A percentile compares a stretch with the other conserved stretches of the same genome.
phyloP scores from a whole-genome alignment of 441 rosid species.

The Populus trichocarpa region DNA sequence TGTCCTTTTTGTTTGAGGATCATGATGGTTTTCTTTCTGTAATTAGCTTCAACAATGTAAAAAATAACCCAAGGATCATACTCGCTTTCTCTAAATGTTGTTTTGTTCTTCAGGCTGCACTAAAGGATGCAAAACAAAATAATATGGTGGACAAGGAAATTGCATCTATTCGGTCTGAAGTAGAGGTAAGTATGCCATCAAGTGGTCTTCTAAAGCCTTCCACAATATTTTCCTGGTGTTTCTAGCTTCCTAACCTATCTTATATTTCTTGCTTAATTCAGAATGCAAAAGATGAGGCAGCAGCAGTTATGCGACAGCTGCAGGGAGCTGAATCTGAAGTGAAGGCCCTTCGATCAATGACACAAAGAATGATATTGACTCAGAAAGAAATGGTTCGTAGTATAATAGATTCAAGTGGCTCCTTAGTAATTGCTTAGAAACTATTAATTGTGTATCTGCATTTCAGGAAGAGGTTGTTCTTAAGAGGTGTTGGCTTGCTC shows the following conservation, averaged over 20 bases:
- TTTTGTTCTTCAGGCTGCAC: slow-evolving; percentile 48
- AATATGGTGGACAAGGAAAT: slow-evolving; percentile 61
- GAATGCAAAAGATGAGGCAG: slow-evolving; percentile 71
- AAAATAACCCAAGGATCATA: background rate
- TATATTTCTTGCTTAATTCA: slow-evolving; percentile 27
- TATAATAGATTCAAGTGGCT: slow-evolving; percentile 11
- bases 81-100: background rate
- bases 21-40: background rate
- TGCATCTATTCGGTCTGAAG: slow-evolving; percentile 56
- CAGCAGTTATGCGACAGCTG: slow-evolving; percentile 49
- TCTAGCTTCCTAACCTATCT: slow-evolving; percentile 2
- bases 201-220: background rate
- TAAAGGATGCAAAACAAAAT: slow-evolving; percentile 70
- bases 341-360: slow-evolving; percentile 69
- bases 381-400: slow-evolving; percentile 87
- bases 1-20: background rate
- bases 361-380: slow-evolving; percentile 89
- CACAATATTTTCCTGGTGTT: slow-evolving; percentile 3
- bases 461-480: slow-evolving; percentile 95
- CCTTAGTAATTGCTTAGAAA: slow-evolving; percentile 17
- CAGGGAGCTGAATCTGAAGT: slow-evolving; percentile 83
- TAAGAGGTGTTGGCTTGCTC: slow-evolving; percentile 99
- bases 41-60: background rate
- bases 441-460: background rate
- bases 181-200: slow-evolving; percentile 48